These are phyloP conservation scores for Leucoagaricus sp. DNA, from an alignment of 1,284 basidiomycete genomes.

Conservation along the genomic window DNA sequence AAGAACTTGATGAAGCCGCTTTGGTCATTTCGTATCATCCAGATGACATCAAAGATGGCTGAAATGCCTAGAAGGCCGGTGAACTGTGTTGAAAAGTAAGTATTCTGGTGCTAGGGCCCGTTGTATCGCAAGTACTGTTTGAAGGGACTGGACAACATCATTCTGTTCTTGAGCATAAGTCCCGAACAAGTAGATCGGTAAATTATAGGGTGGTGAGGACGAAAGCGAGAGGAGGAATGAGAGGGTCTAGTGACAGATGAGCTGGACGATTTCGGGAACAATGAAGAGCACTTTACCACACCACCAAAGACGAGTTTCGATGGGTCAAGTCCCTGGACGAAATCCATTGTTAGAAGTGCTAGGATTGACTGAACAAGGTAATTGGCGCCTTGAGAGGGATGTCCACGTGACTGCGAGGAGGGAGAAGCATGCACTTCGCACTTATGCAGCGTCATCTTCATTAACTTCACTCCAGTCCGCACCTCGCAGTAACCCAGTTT, in stretches of 20 bases:
- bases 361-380: not conserved
- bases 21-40: constrained; percentile 60
- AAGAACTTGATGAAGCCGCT: constrained; percentile 56
- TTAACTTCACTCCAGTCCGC: not conserved
- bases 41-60: constrained; percentile 68
- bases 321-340: constrained; percentile 68
- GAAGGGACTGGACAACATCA: constrained; percentile 64
- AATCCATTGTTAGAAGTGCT: constrained; percentile 54
- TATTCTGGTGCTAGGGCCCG: not conserved
- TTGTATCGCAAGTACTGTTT: constrained; percentile 43
- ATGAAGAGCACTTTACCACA: constrained; percentile 48
- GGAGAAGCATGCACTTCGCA: not conserved
- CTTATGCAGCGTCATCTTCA: not conserved
- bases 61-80: constrained; percentile 62
- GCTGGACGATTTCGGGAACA: not conserved
- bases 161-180: constrained; percentile 66
- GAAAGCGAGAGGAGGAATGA: constrained; percentile 65
- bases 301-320: constrained; percentile 65
- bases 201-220: constrained; percentile 64
- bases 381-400: not conserved
- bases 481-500: not conserved
- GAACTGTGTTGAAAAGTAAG: constrained; percentile 48
- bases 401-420: not conserved
- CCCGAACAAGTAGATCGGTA: constrained; percentile 76
- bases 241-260: constrained; percentile 38